Base-by-base conservation (phyloP, 2,329 filamentous ascomycete genomes). In the Colletotrichum incanum region DNA sequence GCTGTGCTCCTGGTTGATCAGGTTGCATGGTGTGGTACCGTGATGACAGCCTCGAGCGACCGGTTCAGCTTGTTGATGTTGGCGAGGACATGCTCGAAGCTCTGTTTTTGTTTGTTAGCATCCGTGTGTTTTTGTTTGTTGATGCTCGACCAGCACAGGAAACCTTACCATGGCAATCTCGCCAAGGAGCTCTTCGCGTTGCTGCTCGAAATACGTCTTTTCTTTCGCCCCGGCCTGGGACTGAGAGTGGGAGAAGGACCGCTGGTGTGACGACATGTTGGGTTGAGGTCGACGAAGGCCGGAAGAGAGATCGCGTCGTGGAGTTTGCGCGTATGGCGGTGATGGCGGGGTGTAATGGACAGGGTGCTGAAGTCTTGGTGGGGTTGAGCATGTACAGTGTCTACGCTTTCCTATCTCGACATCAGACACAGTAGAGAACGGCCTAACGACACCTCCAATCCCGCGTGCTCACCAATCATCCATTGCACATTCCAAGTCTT, bases 61-160 rank as follows among this genome's bases (percentile, higher is more conserved):
- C 96, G 92, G 81, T 98, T 99, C 71, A 99, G 85, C 77, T 95
- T 95, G 84, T 98, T 99, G 82, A 98, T 94, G 79, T 98, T 98
- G 77, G 95, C 93, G 12, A 99, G 92, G 71, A 98, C 95, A 78
- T 96, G 92, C 78, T 98, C 96, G 80, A 99, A 90, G 82, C 86
- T 90, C 90, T 92, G 75, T 31, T 56, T 26, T 34, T 41, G 52
- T 34, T 68, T 59, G 11, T 45, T 26, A 69, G 64, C 61, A 23
- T 20, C 41, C 31, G 34, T 55, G 23, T 90, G 89, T 92, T 75
- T 28, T 50, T 20, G 34, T 11, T 37, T 37, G 45, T 43, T 23
- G 28, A 34, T 60, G 41, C 34, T 62, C 31, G 9, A 64, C 23
- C 34, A n/a, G 11, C 28, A 16, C 41, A 50, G 18, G 28, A 54